Conservation (phyloP, 1,139 yeast genomes). For the Blastobotrys elegans region DNA sequence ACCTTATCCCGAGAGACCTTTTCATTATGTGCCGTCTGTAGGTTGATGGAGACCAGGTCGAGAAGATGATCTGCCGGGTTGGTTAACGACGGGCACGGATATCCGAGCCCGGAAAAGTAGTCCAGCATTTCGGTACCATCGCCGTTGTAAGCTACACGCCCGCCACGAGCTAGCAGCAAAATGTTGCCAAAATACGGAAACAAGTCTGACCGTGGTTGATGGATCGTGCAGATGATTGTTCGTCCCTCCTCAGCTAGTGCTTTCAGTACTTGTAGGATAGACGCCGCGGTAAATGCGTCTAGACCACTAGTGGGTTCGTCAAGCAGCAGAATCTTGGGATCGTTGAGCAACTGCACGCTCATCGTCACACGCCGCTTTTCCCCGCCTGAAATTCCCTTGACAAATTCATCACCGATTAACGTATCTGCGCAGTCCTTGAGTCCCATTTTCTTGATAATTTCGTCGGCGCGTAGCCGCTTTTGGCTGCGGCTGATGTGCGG, state of each 20-base stretch:
- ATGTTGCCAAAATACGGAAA: conserved; percentile 62
- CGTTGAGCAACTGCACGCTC: conserved; percentile 68
- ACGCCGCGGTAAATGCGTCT: conserved; percentile 72
- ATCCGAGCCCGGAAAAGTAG: conserved; percentile 50
- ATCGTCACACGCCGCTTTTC: conserved; percentile 80
- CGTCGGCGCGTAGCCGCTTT: conserved; percentile 42
- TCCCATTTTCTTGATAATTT: conserved; percentile 62
- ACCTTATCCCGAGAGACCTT: conserved; percentile 43
- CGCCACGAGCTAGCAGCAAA: conserved; percentile 61
- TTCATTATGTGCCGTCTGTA: conserved; percentile 42
- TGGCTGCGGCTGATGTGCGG: conserved; percentile 25
- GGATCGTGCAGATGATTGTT: conserved; percentile 74
- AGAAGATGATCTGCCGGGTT: conserved; percentile 65
- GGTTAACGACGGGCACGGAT: conserved; percentile 41
- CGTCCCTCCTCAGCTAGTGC: conserved; percentile 57
- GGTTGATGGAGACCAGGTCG: conserved; percentile 66
- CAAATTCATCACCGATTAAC: conserved; percentile 65
- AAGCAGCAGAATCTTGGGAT: conserved; percentile 63
- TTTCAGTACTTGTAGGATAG: conserved; percentile 58
- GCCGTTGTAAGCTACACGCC: conserved; percentile 55
- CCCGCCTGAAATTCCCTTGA: conserved; percentile 79
- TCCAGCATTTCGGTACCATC: conserved; percentile 40
- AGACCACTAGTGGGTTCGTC: conserved; percentile 92
- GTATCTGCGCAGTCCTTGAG: conserved; percentile 74
- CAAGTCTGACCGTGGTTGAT: conserved; percentile 81